A percentile compares a stretch with the other conserved stretches of the same genome.
These are phyloP conservation scores for Pichia heedii DNA, from an alignment of 805 yeast species.

Conservation along the genomic window DNA sequence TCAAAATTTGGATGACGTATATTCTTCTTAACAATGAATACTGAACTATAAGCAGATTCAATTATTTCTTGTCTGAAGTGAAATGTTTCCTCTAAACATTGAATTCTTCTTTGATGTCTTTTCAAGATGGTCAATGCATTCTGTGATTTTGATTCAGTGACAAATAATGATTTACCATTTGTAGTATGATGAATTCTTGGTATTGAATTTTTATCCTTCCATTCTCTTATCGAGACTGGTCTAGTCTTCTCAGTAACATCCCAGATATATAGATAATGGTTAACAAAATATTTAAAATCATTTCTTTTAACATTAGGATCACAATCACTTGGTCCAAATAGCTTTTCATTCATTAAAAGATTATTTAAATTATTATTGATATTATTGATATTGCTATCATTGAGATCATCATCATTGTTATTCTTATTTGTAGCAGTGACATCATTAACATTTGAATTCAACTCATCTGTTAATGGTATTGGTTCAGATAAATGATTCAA, in stretches of 20 bases:
- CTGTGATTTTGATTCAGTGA: conserved; percentile 40
- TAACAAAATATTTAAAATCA: conserved; percentile 73
- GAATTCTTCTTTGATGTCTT: conserved; percentile 25
- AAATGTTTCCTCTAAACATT: conserved; percentile 24
- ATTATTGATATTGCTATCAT: conserved; percentile 12
- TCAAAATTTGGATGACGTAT: conserved; percentile 12
- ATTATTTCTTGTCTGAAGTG: conserved; percentile 25
- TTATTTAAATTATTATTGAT: conserved; percentile 36
- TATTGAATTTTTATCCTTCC: conserved; percentile 39
- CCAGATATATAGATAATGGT: conserved; percentile 66
- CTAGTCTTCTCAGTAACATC: conserved; percentile 71
- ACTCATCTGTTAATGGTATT: conserved; percentile 13
- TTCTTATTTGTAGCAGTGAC: background rate
- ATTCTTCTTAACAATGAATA: background rate
- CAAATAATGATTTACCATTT: conserved; percentile 77
- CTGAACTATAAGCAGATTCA: conserved; percentile 16
- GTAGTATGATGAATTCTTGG: conserved; percentile 56
- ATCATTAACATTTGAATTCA: background rate
- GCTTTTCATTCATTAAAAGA: conserved; percentile 72
- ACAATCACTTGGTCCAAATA: conserved; percentile 80
- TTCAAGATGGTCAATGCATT: conserved; percentile 9
- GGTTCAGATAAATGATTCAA: conserved; percentile 51
- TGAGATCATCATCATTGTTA: background rate
- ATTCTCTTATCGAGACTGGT: conserved; percentile 78
- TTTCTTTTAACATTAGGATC: conserved; percentile 81